Evolutionary conservation across 1,284 basidiomycete species (phyloP).

Genomic region (Sanghuangporus weigelae): DNA sequence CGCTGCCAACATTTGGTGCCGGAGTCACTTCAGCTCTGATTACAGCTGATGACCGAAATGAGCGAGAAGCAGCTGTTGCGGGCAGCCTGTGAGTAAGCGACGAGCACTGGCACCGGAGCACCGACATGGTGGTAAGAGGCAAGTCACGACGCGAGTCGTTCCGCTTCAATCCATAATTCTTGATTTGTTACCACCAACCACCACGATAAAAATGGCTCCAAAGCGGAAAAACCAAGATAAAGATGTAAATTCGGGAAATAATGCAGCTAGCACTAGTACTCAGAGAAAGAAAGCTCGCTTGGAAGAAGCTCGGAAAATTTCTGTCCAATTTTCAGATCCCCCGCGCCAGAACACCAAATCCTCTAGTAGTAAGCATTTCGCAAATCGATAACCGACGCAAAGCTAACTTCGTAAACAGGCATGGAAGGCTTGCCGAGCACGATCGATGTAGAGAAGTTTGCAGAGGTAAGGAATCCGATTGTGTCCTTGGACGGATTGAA

Average conservation of each 20-base stretch:
- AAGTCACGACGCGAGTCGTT: not conserved
- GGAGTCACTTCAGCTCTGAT: constrained; percentile 43
- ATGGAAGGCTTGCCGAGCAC: constrained; percentile 61
- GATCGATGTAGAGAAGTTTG: constrained; percentile 83
- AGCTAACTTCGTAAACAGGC: constrained; percentile 31
- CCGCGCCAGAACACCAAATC: not conserved
- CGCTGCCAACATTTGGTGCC: constrained; percentile 47
- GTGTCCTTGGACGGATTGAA: not conserved
- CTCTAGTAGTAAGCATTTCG: not conserved
- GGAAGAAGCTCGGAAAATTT: constrained; percentile 57
- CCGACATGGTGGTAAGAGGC: constrained; percentile 5
- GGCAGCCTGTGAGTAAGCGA: constrained; percentile 1
- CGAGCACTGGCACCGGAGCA: constrained; percentile 11
- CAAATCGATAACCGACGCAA: not conserved
- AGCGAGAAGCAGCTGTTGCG: constrained; percentile 21
- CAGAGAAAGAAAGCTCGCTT: constrained; percentile 68
- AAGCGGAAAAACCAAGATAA: constrained; percentile 44
- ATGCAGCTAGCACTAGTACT: constrained; percentile 31
- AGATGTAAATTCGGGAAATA: constrained; percentile 18
- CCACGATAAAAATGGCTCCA: constrained; percentile 34
- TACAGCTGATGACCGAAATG: constrained; percentile 34
- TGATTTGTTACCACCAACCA: constrained; percentile 1
- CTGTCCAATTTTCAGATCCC: constrained; percentile 42
- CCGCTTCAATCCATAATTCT: not conserved
- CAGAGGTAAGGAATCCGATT: constrained; percentile 48